These are phyloP conservation scores for Selaginella tamariscina DNA, from an alignment of 75 land plant species.

Conservation along the genomic window DNA sequence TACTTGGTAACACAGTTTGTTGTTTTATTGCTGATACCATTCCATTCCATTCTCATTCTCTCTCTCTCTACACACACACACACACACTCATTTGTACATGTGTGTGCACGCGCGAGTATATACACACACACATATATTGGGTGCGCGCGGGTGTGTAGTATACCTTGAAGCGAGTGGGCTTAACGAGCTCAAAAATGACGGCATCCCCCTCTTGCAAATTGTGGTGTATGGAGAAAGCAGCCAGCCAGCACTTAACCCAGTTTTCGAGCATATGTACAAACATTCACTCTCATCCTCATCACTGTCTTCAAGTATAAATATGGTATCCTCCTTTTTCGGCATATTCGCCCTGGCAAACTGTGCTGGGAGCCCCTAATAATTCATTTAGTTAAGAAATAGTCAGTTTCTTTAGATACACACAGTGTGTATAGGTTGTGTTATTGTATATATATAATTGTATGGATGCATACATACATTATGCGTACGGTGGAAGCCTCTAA, in stretches of 20 bases:
- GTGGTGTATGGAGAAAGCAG: conserved; percentile 40
- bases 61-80: too few species aligned
- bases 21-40: too few species aligned
- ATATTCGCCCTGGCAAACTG: conserved; percentile 24
- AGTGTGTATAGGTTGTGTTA: too few species aligned
- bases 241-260: conserved; percentile 58
- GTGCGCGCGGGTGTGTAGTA: too few species aligned
- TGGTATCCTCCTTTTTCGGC: conserved; percentile 30
- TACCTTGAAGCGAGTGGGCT: conserved; percentile 31
- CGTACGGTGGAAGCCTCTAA: too few species aligned
- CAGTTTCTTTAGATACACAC: neutral
- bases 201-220: conserved; percentile 41
- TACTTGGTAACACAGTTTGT: too few species aligned
- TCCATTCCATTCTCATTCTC: too few species aligned
- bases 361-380: conserved; percentile 33
- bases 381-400: neutral
- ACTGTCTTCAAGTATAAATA: conserved; percentile 34
- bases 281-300: conserved; percentile 33
- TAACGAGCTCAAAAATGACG: conserved; percentile 31
- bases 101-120: too few species aligned
- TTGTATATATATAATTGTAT: too few species aligned
- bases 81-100: too few species aligned
- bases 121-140: too few species aligned
- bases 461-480: too few species aligned
- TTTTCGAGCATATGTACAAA: conserved; percentile 28